Conservation (phyloP, 2,329 filamentous ascomycete species). For the Fusarium veterinarium region DNA sequence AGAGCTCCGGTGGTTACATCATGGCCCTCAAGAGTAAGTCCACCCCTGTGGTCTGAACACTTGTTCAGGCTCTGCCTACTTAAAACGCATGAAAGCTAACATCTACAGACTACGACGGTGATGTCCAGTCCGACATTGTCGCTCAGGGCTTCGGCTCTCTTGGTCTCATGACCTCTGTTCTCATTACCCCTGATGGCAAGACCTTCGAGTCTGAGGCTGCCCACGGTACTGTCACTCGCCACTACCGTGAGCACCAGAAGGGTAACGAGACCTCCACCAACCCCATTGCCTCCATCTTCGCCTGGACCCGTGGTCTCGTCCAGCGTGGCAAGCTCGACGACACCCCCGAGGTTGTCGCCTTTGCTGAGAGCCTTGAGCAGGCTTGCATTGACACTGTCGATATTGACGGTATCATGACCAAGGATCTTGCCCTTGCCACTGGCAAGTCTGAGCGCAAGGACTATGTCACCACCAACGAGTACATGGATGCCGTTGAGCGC, state of each 20-base stretch:
- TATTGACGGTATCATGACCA: constrained; percentile 96
- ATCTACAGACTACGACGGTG: constrained; percentile 90
- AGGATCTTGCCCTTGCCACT: constrained; percentile 95
- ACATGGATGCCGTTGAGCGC: constrained; percentile 91
- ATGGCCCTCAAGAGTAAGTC: constrained; percentile 96
- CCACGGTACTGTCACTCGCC: constrained; percentile 97
- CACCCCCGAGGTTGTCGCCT: constrained; percentile 91
- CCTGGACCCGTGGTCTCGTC: constrained; percentile 94
- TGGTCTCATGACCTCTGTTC: constrained; percentile 97
- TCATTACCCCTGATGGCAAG: constrained; percentile 96
- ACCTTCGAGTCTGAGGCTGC: constrained; percentile 98
- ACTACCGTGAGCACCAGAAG: constrained; percentile 99
- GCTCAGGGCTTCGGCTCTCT: constrained; percentile 98
- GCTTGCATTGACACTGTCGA: constrained; percentile 96
- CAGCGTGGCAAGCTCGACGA: constrained; percentile 94
- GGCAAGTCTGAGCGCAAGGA: constrained; percentile 86
- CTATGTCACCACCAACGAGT: constrained; percentile 93
- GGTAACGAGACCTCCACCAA: constrained; percentile 97
- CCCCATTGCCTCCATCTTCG: constrained; percentile 98
- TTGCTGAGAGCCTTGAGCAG: constrained; percentile 90
- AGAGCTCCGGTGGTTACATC: constrained; percentile 94
- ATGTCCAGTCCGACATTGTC: constrained; percentile 98
- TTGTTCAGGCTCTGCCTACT: constrained; percentile 9
- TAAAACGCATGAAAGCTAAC: constrained; percentile 25
- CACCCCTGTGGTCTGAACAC: constrained; percentile 4